Evolutionary conservation across 2,329 filamentous ascomycete genomes (phyloP).

Genomic region (Neurospora sp.): DNA sequence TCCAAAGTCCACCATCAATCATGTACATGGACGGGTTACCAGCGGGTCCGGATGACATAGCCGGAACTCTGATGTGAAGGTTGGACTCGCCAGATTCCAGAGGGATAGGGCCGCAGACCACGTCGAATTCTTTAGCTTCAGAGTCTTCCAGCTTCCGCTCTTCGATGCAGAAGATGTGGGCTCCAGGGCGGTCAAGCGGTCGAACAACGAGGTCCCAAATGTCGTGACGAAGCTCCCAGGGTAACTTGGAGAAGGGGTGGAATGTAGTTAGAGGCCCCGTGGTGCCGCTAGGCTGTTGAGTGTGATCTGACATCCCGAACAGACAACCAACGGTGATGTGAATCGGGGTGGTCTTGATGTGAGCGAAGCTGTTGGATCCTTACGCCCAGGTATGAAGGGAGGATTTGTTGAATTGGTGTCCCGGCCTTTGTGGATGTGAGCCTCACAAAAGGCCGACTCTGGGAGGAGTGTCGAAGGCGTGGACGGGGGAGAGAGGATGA

Average conservation of each 20-base stretch:
- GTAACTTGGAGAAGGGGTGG: not conserved
- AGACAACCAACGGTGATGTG: not conserved
- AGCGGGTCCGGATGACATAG: not conserved
- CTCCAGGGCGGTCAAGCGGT: not conserved
- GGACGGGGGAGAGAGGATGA: not conserved
- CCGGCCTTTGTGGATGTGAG: not conserved
- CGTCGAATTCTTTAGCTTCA: not conserved
- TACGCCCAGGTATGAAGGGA: not conserved
- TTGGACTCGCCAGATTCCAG: not conserved
- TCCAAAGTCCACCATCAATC: not conserved
- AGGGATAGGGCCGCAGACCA: not conserved
- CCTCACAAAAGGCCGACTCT: not conserved
- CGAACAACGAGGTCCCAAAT: not conserved
- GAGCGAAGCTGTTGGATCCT: not conserved
- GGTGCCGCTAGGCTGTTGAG: not conserved
- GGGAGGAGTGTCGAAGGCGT: not conserved
- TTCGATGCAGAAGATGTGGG: not conserved
- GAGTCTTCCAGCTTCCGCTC: not conserved
- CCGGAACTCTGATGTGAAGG: not conserved
- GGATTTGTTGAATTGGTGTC: not conserved
- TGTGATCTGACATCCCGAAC: not conserved
- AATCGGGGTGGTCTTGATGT: not conserved
- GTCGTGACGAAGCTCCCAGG: not conserved
- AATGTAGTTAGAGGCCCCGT: not conserved
- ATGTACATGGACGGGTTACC: not conserved